Evolutionary conservation across 202 grass and related monocot species (phyloP).

Genomic region (Carex sylvatica): DNA sequence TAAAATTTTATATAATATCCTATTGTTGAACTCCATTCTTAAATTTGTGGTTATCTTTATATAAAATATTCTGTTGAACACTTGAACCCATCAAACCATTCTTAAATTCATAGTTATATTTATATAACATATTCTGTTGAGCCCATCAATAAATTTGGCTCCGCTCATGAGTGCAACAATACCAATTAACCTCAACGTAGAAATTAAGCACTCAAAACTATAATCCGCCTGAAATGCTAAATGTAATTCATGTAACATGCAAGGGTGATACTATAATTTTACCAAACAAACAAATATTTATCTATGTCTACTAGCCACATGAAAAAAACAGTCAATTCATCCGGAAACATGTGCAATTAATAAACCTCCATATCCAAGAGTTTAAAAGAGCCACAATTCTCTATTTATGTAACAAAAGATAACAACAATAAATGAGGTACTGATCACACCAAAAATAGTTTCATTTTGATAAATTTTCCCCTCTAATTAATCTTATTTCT

Average conservation of each 20-base stretch:
- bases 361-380: background rate
- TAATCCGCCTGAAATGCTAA: background rate
- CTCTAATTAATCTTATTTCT: background rate
- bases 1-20: too few species aligned
- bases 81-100: too few species aligned
- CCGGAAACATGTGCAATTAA: background rate
- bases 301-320: background rate
- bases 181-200: too few species aligned
- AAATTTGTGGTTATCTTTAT: too few species aligned
- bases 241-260: background rate
- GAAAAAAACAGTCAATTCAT: background rate
- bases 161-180: too few species aligned
- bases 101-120: too few species aligned
- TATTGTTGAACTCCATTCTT: too few species aligned
- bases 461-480: background rate
- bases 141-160: too few species aligned
- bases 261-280: background rate
- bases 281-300: background rate
- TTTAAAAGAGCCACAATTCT: background rate
- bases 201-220: too few species aligned
- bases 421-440: background rate
- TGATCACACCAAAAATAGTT: background rate
- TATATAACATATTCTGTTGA: too few species aligned
- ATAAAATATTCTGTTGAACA: too few species aligned
- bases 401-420: background rate